A percentile compares a stretch with the other conserved stretches of the same genome.
phyloP scores from a whole-genome alignment of 371 early-diverging fungal genomes.

The Syncephalastrum racemosum region DNA sequence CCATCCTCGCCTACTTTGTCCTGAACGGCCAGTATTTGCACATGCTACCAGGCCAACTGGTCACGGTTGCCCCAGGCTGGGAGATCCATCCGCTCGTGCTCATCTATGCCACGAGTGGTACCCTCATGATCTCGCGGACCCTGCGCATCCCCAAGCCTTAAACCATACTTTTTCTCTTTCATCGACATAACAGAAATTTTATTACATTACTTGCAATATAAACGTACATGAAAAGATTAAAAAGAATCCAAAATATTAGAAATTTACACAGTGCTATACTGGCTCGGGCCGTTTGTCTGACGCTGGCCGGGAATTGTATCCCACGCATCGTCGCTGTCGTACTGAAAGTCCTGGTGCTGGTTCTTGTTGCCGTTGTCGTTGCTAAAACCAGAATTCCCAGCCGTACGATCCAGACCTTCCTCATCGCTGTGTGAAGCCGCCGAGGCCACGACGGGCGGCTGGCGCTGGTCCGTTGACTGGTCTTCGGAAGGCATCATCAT shows the following conservation, averaged over 20 bases:
- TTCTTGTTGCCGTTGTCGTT: neutral
- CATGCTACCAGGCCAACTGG: constrained; percentile 42
- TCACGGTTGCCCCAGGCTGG: constrained; percentile 43
- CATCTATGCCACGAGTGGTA: constrained; percentile 77
- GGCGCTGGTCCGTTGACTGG: neutral
- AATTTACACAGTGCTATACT: neutral
- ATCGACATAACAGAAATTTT: neutral
- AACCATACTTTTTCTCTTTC: constrained; percentile 6
- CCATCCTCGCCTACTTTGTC: constrained; percentile 68
- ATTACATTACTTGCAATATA: constrained; percentile 2
- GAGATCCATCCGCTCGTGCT: constrained; percentile 76
- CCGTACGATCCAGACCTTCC: neutral
- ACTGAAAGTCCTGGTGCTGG: neutral
- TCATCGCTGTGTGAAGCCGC: neutral
- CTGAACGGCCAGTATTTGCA: constrained; percentile 52
- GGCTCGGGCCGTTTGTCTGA: neutral
- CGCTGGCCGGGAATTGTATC: neutral
- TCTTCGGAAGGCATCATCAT: neutral
- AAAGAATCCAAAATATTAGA: no score
- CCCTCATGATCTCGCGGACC: constrained; percentile 78
- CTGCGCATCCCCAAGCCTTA: constrained; percentile 68
- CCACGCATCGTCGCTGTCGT: constrained; percentile 1
- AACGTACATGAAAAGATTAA: neutral
- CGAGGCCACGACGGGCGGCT: neutral
- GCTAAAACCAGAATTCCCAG: neutral